These are phyloP conservation scores for Tephrocybe sp. DNA, from an alignment of 768 basidiomycete species.

Conservation along the genomic window DNA sequence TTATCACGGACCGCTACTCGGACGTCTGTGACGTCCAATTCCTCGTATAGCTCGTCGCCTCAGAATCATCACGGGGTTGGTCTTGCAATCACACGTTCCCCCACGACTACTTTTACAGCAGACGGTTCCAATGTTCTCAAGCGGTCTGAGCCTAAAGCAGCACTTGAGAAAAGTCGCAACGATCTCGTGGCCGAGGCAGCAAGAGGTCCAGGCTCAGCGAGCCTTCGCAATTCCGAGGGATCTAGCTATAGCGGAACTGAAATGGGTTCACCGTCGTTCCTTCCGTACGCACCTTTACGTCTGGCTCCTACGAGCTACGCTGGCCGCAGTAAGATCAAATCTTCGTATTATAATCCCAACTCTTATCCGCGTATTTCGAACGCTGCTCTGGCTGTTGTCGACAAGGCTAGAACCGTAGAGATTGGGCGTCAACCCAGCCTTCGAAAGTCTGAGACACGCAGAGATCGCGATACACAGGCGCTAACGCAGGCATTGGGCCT, in stretches of 20 bases:
- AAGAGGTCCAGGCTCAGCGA: constrained; percentile 18
- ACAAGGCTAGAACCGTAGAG: neutral
- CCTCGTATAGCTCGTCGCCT: constrained; percentile 48
- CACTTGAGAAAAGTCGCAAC: constrained; percentile 20
- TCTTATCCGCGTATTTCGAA: constrained; percentile 55
- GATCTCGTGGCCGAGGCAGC: constrained; percentile 17
- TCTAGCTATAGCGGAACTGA: constrained; percentile 59
- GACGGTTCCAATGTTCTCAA: constrained; percentile 40
- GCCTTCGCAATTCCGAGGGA: constrained; percentile 32
- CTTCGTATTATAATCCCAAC: constrained; percentile 61
- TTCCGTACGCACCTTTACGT: constrained; percentile 23
- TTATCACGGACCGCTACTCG: constrained; percentile 37
- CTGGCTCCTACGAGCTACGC: constrained; percentile 29
- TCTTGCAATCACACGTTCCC: constrained; percentile 31
- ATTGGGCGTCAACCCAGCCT: constrained; percentile 22
- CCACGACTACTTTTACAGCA: constrained; percentile 35
- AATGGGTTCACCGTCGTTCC: constrained; percentile 42
- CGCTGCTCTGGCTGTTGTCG: constrained; percentile 29
- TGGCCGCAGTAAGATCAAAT: constrained; percentile 68
- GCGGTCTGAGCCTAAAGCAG: constrained; percentile 35
- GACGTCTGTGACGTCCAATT: constrained; percentile 44
- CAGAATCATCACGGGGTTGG: constrained; percentile 30
- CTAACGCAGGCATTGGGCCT: constrained; percentile 38
- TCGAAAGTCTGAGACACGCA: constrained; percentile 42
- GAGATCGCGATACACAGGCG: constrained; percentile 40